A percentile compares a stretch with the other conserved stretches of the same genome.
Evolutionary conservation across 1,284 basidiomycete species (phyloP).

Genomic region (Rhizoctonia solani): DNA sequence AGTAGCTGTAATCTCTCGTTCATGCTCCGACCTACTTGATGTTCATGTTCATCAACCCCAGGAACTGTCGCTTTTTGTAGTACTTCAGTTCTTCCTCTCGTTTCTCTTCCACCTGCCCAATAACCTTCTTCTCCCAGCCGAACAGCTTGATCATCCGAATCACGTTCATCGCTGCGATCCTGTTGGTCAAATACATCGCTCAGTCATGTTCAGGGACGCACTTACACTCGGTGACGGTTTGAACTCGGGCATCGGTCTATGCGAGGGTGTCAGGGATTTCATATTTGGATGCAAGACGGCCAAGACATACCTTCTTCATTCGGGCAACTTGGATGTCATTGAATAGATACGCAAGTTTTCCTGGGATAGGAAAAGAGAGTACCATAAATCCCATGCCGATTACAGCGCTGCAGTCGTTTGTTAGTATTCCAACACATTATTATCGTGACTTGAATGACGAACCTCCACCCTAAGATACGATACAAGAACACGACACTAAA

Average conservation of each 20-base stretch:
- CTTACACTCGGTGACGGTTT: constrained; percentile 28
- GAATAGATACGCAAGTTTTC: constrained; percentile 31
- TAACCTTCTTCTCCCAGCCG: constrained; percentile 36
- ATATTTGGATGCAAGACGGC: constrained; percentile 29
- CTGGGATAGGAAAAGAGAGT: constrained; percentile 26
- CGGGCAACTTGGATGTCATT: constrained; percentile 40
- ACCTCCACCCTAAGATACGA: constrained; percentile 36
- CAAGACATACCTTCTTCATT: constrained; percentile 40
- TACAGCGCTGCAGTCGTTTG: constrained; percentile 26
- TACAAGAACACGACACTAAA: constrained; percentile 36
- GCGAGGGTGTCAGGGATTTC: constrained; percentile 29
- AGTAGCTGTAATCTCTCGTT: neutral
- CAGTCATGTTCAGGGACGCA: constrained; percentile 37
- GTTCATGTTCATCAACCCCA: constrained; percentile 47
- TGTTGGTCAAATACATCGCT: neutral
- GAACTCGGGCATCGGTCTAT: constrained; percentile 32
- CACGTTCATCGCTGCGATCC: constrained; percentile 36
- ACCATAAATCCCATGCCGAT: constrained; percentile 35
- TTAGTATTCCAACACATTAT: neutral
- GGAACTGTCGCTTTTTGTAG: constrained; percentile 51
- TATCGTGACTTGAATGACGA: constrained; percentile 6
- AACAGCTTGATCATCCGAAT: constrained; percentile 40
- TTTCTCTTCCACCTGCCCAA: constrained; percentile 32
- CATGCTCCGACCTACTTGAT: constrained; percentile 45
- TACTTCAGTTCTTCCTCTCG: constrained; percentile 40